A percentile compares a stretch with the other conserved stretches of the same genome.
phyloP scores from a whole-genome alignment of 148 eudicot species.

The Persicaria maculosa region DNA sequence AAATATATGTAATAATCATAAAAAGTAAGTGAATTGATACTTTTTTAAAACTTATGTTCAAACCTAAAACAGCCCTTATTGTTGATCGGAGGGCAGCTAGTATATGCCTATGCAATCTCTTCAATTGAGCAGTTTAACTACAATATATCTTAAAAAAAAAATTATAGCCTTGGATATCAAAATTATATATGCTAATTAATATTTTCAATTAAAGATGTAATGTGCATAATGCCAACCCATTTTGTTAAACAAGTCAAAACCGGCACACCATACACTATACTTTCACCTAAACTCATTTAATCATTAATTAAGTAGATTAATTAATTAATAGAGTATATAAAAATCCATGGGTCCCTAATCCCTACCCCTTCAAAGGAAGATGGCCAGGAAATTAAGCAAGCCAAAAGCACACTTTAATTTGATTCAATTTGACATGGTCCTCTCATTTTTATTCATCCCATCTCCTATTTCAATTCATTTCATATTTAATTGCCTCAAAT shows the following conservation, averaged over 20 bases:
- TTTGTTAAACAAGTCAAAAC: slow-evolving; percentile 4
- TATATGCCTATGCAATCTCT: too few relatives aligned
- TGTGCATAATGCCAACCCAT: background rate
- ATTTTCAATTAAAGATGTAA: background rate
- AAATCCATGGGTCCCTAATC: background rate
- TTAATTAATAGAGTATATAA: background rate
- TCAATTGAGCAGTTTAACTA: too few relatives aligned
- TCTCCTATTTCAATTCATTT: background rate
- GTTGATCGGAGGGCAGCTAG: too few relatives aligned
- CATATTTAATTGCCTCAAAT: background rate
- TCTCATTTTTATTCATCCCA: background rate
- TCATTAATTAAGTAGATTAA: background rate
- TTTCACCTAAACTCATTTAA: background rate
- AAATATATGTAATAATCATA: too few relatives aligned
- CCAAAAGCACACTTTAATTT: background rate
- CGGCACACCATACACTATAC: slow-evolving; percentile 10
- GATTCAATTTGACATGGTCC: background rate
- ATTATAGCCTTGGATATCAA: background rate
- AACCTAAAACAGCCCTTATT: too few relatives aligned
- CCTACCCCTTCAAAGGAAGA: background rate
- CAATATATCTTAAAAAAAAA: background rate
- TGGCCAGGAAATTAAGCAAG: background rate
- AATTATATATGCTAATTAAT: background rate
- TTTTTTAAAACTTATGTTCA: too few relatives aligned
- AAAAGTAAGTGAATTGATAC: too few relatives aligned